These are phyloP conservation scores for Aspergillus baeticus DNA, from an alignment of 495 filamentous ascomycete species.

Conservation along the genomic window DNA sequence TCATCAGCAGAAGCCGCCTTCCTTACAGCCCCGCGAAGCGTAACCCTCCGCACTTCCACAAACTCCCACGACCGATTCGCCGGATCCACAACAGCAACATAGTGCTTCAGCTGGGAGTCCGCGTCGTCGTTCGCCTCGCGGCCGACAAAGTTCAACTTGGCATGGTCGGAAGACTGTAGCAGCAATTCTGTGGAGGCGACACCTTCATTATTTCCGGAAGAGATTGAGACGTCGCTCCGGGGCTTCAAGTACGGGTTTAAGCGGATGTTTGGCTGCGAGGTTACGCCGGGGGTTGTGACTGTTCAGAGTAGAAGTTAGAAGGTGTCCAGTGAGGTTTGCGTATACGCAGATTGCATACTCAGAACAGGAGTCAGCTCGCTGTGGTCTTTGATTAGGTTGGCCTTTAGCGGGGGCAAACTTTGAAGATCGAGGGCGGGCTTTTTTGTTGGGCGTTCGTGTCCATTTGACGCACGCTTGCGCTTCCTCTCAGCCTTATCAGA, in stretches of 20 bases:
- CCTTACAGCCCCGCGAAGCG: conserved; percentile 63
- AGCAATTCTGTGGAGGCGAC: conserved; percentile 62
- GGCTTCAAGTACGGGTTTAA: conserved; percentile 64
- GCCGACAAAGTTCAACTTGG: conserved; percentile 76
- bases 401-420: conserved; percentile 42
- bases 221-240: conserved; percentile 37
- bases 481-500: conserved; percentile 63
- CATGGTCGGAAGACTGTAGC: conserved; percentile 73
- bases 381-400: conserved; percentile 58
- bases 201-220: conserved; percentile 41
- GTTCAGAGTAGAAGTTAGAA: neutral
- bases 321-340: neutral
- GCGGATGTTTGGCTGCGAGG: conserved; percentile 50
- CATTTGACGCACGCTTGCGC: conserved; percentile 64
- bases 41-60: conserved; percentile 71
- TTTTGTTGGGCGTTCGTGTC: conserved; percentile 57
- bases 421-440: conserved; percentile 56
- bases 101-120: conserved; percentile 74
- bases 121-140: conserved; percentile 66
- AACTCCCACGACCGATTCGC: conserved; percentile 69
- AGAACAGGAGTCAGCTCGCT: conserved; percentile 64
- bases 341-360: conserved; percentile 41
- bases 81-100: conserved; percentile 82
- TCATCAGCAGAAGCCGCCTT: conserved; percentile 46
- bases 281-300: conserved; percentile 71